Conservation (phyloP, 2,329 filamentous ascomycete species). For the Fusarium cyanostomum region DNA sequence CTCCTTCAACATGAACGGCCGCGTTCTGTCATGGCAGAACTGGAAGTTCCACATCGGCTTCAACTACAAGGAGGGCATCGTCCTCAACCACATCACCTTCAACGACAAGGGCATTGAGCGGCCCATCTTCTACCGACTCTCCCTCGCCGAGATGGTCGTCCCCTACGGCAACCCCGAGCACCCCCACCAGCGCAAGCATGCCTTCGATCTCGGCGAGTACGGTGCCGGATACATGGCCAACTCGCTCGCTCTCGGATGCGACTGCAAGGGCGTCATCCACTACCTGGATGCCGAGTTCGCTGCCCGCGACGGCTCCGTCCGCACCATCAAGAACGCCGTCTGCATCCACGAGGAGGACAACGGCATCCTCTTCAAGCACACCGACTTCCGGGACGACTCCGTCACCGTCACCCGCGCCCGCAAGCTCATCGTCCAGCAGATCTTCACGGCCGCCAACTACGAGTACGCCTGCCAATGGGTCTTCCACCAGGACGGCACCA, state of each 20-base stretch:
- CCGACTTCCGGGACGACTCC: constrained; percentile 90
- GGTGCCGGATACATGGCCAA: constrained; percentile 88
- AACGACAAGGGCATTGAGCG: constrained; percentile 83
- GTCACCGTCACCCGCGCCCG: constrained; percentile 85
- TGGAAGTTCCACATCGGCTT: constrained; percentile 94
- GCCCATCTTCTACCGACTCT: constrained; percentile 88
- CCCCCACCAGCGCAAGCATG: constrained; percentile 83
- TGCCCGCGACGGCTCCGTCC: constrained; percentile 76
- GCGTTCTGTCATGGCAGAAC: constrained; percentile 87
- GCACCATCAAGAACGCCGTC: constrained; percentile 90
- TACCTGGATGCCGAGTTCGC: constrained; percentile 91
- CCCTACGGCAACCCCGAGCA: constrained; percentile 85
- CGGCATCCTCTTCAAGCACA: constrained; percentile 94
- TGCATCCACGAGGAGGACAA: constrained; percentile 95
- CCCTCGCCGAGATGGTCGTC: constrained; percentile 92
- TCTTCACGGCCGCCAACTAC: constrained; percentile 96
- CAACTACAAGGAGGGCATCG: constrained; percentile 92
- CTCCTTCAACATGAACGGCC: constrained; percentile 78
- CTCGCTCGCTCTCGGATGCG: constrained; percentile 77
- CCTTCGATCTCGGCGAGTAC: constrained; percentile 83
- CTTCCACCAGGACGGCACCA: constrained; percentile 85
- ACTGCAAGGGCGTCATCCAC: constrained; percentile 90
- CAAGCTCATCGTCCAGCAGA: constrained; percentile 87
- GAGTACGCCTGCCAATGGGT: constrained; percentile 85
- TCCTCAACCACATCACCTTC: constrained; percentile 89